phyloP scores from a whole-genome alignment of 2,329 filamentous ascomycete species.

The Penicillium decumbens region DNA sequence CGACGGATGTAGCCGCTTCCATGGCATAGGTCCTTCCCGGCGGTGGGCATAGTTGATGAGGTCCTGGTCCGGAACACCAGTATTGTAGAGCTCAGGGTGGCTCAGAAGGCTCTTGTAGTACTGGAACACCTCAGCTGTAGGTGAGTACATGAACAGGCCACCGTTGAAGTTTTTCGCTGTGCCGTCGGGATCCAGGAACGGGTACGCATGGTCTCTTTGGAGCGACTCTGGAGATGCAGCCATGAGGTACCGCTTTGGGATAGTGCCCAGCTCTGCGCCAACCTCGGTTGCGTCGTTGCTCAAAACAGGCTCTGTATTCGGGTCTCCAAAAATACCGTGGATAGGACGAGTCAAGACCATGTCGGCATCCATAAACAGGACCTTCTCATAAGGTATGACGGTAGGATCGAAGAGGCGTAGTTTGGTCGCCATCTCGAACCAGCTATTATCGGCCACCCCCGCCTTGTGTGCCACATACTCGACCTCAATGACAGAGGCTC shows the following conservation, averaged over 20 bases:
- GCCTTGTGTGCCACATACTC: constrained; percentile 5
- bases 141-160: constrained; percentile 42
- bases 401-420: constrained; percentile 5
- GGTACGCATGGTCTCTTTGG: constrained; percentile 1
- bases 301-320: not conserved
- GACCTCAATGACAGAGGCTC: constrained; percentile 9
- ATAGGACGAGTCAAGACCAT: constrained; percentile 12
- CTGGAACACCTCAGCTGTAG: constrained; percentile 37
- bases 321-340: constrained; percentile 2
- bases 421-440: constrained; percentile 1
- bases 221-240: constrained; percentile 7
- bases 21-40: constrained; percentile 41
- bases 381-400: constrained; percentile 9
- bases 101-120: constrained; percentile 39
- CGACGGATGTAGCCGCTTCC: constrained; percentile 36
- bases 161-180: constrained; percentile 5
- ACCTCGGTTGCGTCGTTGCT: not conserved
- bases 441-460: not conserved
- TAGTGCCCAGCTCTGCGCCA: not conserved
- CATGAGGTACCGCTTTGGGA: constrained; percentile 9
- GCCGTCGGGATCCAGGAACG: not conserved
- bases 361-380: constrained; percentile 11
- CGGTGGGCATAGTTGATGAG: constrained; percentile 46
- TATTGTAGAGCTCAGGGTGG: constrained; percentile 37
- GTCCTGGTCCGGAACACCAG: constrained; percentile 41